These are phyloP conservation scores for Cucurbitaria berberidis DNA, from an alignment of 2,329 filamentous ascomycete species.

Conservation along the genomic window DNA sequence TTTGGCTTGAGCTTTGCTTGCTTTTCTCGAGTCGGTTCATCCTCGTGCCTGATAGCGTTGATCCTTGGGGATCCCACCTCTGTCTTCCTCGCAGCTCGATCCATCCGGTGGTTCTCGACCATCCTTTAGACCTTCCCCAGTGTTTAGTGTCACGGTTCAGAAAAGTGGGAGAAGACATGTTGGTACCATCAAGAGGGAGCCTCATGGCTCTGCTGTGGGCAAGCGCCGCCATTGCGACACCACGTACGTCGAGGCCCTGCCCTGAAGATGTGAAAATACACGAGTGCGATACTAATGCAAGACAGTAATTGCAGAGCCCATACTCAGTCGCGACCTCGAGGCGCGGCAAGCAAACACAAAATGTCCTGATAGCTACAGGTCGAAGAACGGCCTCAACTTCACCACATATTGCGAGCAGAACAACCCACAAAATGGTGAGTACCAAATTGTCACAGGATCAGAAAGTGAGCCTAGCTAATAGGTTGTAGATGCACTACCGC, in stretches of 20 bases:
- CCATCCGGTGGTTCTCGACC: neutral
- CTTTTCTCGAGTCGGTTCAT: neutral
- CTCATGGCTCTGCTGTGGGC: constrained; percentile 29
- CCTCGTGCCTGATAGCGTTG: neutral
- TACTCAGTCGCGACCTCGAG: constrained; percentile 17
- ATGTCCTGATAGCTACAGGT: constrained; percentile 32
- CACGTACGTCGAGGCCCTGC: constrained; percentile 19
- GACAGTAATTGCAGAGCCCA: constrained; percentile 24
- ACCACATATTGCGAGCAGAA: constrained; percentile 39
- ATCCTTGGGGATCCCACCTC: neutral
- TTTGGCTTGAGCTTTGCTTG: neutral
- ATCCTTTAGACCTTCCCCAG: neutral
- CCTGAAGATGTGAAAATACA: neutral
- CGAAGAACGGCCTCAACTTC: constrained; percentile 40
- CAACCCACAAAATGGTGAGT: constrained; percentile 36
- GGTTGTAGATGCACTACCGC: constrained; percentile 22
- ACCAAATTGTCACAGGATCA: neutral
- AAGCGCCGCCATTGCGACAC: constrained; percentile 29
- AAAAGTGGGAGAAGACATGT: constrained; percentile 5
- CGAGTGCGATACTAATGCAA: constrained; percentile 15
- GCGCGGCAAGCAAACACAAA: constrained; percentile 16
- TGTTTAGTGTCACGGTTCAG: neutral
- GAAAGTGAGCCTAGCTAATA: constrained; percentile 5
- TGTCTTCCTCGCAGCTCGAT: neutral
- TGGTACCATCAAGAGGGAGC: constrained; percentile 10